Base-by-base conservation (phyloP, 2,329 filamentous ascomycete genomes). In the Fusarium musae region DNA sequence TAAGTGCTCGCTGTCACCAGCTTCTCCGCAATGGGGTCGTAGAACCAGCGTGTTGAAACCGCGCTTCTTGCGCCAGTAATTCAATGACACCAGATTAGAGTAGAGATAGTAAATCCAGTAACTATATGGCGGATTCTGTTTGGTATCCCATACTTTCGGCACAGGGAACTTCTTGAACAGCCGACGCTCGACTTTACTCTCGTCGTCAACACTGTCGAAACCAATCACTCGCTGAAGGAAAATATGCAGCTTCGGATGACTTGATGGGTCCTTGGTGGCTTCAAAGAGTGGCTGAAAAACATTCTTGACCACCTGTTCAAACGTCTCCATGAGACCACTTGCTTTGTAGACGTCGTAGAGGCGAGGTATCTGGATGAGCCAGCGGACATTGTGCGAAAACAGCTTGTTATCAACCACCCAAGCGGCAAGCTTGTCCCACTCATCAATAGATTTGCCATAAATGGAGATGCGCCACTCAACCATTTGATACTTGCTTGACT, bases 91-190 rank as follows among this genome's bases (percentile, higher is more conserved):
- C 82, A 98, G 94, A 82, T 99, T 99, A 72, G 96, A 92, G 79
- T 96, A 98, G 59, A 98, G 87, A 79, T 97, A 97, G 84, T 99
- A 99, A 79, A 98, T 93, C 96, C 96, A 99, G 84, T 99, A 99
- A 80, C 93, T 98, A 84, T 99, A 99, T 0, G 96, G 96, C 19
- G 96, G 96, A 79, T 99, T 99, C 82, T 98, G 95, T 78, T 93
- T 95, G 2, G 94, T 95, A 73, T 91, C 89, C 96, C 96, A 99
- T 60, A 91, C 91, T 70, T 91, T 93, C 9, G 96, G 96, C 28
- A 96, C 91, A 0, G 96, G 96, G 75, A 97, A 99, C 81, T 99
- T 99, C 79, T 92, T 93, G 85, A 95, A 97, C n/a, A 98, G 88
- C 26, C 96, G 92, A 34, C 96, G 91, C 83, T 99, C 96, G 5